phyloP scores from a whole-genome alignment of 768 basidiomycete genomes.

The Russula lepida region DNA sequence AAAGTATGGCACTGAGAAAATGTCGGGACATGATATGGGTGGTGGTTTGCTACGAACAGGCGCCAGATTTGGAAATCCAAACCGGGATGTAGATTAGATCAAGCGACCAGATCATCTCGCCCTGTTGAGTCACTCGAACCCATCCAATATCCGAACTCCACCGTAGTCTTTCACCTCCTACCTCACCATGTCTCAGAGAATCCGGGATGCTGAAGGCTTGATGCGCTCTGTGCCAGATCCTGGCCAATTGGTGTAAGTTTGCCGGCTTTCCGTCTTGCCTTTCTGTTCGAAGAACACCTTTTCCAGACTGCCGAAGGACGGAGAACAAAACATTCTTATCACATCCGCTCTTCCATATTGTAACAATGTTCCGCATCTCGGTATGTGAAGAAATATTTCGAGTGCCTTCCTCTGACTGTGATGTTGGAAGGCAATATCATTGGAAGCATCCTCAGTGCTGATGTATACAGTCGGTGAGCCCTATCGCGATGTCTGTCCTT shows the following conservation, averaged over 20 bases:
- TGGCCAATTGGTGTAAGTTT: slow-evolving; percentile 37
- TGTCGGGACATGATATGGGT: not conserved
- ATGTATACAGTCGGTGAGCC: slow-evolving; percentile 87
- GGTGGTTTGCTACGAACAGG: not conserved
- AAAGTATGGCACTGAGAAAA: not conserved
- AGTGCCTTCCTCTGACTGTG: not conserved
- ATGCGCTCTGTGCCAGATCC: slow-evolving; percentile 37
- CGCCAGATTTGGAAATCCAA: not conserved
- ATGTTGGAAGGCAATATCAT: slow-evolving; percentile 69
- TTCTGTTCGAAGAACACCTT: slow-evolving; percentile 4
- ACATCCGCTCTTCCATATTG: slow-evolving; percentile 95
- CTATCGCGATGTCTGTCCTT: not conserved
- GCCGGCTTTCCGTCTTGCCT: not conserved
- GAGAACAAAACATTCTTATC: slow-evolving; percentile 81
- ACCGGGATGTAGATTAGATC: not conserved
- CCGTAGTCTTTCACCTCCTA: not conserved
- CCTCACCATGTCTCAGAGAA: slow-evolving; percentile 30
- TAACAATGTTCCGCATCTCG: slow-evolving; percentile 95
- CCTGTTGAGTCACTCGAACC: too few relatives aligned
- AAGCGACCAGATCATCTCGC: too few relatives aligned
- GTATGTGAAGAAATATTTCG: slow-evolving; percentile 34
- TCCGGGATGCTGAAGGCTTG: slow-evolving; percentile 36
- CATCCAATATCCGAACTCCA: too few relatives aligned
- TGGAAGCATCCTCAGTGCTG: slow-evolving; percentile 93
- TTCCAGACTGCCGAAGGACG: slow-evolving; percentile 65